A percentile compares a stretch with the other conserved stretches of the same genome.
phyloP scores from a whole-genome alignment of 345 rosid species.

The Syzygium jambos region DNA sequence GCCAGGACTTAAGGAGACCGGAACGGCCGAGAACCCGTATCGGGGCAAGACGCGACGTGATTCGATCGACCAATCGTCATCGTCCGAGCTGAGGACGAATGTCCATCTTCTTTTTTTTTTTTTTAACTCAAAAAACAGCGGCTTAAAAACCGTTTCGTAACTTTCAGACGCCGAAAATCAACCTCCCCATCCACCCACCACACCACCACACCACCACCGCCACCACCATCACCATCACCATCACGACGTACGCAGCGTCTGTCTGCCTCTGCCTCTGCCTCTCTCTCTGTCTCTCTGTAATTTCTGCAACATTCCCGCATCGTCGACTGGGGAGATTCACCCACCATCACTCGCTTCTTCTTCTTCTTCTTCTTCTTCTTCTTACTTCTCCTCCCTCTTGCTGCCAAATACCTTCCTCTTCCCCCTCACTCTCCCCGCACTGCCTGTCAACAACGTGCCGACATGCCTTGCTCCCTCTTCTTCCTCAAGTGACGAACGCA shows the following conservation, averaged over 20 bases:
- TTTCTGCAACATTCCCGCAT: background rate
- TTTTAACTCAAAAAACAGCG: too few relatives aligned
- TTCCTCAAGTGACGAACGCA: background rate
- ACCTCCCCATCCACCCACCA: background rate
- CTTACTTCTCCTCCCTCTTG: background rate
- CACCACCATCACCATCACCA: background rate
- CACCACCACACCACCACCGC: too few relatives aligned
- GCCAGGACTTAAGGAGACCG: too few relatives aligned
- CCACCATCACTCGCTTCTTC: too few relatives aligned
- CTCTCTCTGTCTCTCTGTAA: background rate
- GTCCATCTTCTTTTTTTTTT: too few relatives aligned
- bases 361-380: too few relatives aligned
- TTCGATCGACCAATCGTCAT: too few relatives aligned
- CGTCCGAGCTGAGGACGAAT: too few relatives aligned
- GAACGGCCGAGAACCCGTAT: too few relatives aligned
- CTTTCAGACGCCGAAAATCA: too few relatives aligned
- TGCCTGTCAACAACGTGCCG: background rate
- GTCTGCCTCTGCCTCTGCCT: background rate
- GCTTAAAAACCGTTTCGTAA: too few relatives aligned
- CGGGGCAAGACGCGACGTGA: too few relatives aligned
- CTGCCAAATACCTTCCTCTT: background rate
- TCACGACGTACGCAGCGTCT: background rate
- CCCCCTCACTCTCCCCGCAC: background rate
- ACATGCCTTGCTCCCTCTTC: background rate
- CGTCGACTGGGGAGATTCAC: background rate